These are phyloP conservation scores for Fusarium sp. DNA, from an alignment of 2,329 filamentous ascomycete genomes.

Conservation along the genomic window DNA sequence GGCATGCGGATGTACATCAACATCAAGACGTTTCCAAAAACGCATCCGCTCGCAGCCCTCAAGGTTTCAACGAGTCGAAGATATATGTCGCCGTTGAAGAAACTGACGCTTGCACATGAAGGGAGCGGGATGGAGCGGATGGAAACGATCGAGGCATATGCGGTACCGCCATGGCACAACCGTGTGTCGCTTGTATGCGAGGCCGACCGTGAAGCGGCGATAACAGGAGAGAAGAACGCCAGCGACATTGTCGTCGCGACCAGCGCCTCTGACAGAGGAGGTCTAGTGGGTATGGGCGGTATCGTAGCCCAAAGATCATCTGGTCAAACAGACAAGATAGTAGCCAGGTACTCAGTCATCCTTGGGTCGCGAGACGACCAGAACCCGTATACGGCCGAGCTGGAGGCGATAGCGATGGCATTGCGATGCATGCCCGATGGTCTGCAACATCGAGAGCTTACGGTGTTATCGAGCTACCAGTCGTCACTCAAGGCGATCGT, in stretches of 20 bases:
- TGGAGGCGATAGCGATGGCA: conserved; percentile 7
- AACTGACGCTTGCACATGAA: background rate
- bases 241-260: background rate
- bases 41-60: background rate
- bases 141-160: background rate
- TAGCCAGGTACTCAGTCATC: conserved; percentile 21
- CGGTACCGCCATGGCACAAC: background rate
- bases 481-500: conserved; percentile 21
- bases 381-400: conserved; percentile 30
- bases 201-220: background rate
- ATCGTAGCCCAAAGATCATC: background rate
- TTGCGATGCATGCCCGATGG: conserved; percentile 17
- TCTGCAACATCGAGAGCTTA: conserved; percentile 8
- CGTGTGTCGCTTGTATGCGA: background rate
- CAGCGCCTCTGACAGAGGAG: background rate
- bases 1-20: background rate
- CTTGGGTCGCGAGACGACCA: conserved; percentile 24
- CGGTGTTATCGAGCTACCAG: conserved; percentile 13
- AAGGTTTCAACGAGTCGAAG: background rate
- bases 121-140: background rate
- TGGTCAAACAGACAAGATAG: background rate
- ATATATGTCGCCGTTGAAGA: background rate
- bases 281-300: background rate
- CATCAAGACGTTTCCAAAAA: background rate
- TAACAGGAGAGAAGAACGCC: background rate